Conservation (phyloP, 768 basidiomycete genomes). For the Pleurotus pulmonarius region DNA sequence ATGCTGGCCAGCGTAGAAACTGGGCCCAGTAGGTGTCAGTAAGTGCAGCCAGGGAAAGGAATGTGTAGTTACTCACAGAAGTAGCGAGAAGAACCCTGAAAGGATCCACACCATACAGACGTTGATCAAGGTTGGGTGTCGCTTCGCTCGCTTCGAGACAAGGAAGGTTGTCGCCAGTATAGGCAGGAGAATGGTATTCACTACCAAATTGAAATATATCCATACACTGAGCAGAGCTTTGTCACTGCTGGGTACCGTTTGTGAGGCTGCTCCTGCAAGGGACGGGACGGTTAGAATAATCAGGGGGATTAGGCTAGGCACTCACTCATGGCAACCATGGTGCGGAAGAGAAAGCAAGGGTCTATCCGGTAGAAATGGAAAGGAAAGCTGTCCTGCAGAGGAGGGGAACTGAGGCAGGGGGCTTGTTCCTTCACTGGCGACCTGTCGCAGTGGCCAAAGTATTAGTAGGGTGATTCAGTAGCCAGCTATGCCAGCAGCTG, state of each 20-base stretch:
- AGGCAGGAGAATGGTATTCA: conserved; percentile 41
- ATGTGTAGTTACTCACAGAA: conserved; percentile 32
- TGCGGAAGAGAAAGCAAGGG: conserved; percentile 5
- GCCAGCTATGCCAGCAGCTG: conserved; percentile 4
- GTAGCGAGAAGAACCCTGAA: conserved; percentile 35
- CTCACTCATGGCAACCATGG: no score
- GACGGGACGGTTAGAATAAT: no score
- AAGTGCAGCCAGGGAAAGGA: neutral
- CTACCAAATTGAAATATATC: conserved; percentile 43
- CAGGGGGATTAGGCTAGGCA: no score
- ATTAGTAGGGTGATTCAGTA: neutral
- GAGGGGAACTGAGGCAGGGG: neutral
- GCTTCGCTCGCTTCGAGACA: conserved; percentile 30
- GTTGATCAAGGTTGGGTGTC: conserved; percentile 42
- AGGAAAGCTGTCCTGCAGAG: conserved; percentile 18
- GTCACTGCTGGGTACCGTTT: conserved; percentile 19
- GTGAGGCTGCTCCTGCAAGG: conserved; percentile 17
- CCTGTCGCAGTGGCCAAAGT: neutral
- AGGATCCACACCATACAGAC: conserved; percentile 46
- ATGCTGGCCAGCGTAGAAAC: conserved; percentile 37
- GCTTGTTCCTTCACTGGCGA: neutral
- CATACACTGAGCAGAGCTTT: conserved; percentile 30
- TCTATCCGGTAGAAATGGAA: conserved; percentile 20
- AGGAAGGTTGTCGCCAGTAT: conserved; percentile 42
- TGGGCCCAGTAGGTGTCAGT: conserved; percentile 5